Evolutionary conservation across 2,329 filamentous ascomycete genomes (phyloP), one percentile per base, ranked within the genome.

Genomic region (Xylogone sp.): DNA sequence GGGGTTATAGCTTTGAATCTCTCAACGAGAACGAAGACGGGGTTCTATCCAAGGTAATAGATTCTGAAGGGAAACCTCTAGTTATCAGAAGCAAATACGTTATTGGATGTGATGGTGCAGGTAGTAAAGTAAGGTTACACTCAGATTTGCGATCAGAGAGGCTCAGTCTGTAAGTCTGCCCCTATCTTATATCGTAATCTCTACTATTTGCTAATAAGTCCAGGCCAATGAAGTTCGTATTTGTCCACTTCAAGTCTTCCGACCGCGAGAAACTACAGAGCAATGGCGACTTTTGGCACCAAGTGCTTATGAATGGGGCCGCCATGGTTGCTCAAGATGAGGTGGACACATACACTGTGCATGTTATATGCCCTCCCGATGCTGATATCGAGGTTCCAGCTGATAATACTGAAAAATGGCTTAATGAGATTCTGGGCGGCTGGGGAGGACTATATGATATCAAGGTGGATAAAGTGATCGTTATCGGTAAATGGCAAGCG

Each of bases 51-150:
- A 31, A 7, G 13, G 27, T 31, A 13, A 31, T 7, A 31, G 27
- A 31, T 13, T 13, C 27, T 8, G 7, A 7, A 8, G 27, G 27
- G 13, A 31, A 31, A 31, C 13, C 13, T 7, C 27, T 31, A 8
- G 27, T 31, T 13, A 31, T 31, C 27, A 31, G 27, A 13, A 31
- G 27, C 27, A 31, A 31, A 13, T 73, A 73, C 49, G 56, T 72
- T 18, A 65, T 74, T 18, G 69, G 69, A 12, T 68, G 66, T 27
- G 71, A 73, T 46, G 70, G 71, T 9, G 27, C 27, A 13, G 49
- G 54, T 21, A 68, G 65, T 52, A 31, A 31, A 13, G 27, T 31
- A 7, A 13, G 8, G 27, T 31, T 31, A 31, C 27, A 31, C 27
- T 7, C 27, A 13, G 27, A 31, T 31, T 13, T 31, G 7, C 27